Base-by-base conservation (phyloP, 805 yeast species). In the Helenozyma rhizophorensis region DNA sequence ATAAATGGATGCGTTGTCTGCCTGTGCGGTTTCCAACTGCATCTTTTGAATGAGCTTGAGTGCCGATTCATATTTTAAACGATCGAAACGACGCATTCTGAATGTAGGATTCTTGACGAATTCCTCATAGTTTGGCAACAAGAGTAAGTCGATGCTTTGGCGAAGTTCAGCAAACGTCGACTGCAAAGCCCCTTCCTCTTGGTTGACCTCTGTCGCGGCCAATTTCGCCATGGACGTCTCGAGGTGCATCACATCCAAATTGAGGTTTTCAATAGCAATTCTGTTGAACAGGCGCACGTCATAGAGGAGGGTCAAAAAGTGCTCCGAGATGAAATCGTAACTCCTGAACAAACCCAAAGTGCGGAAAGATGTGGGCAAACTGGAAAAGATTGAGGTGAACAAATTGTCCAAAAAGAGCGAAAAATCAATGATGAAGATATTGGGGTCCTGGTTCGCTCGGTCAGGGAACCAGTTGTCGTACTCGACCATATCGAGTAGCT, bases 321-420 rank as follows among this genome's bases (percentile, higher is more conserved):
- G 76, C 25, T 80, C 74, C 0, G 94, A 79, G 39, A 93, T 72
- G 43, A 83, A 79, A 61, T 89, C 97, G 54, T 85, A 86, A 17
- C 90, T 87, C 51, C 95, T 75, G 44, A 87, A 79, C 39, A 89
- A 72, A n/a, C 94, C 75, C 39, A 88, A 62, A 3, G 90, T 79
- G 45, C 84, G 76, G 36, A 90, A 79, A 4, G 83, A 74, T 27
- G 72, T 71, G 0, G 97, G 97, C 28, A 93, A 66, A 38, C 83
- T 83, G 9, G 83, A 80, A 47, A 93, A 76, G 11, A 94, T 87
- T 1, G 95, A 80, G 32, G 81, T 77, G 53, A 90, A 87, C 71
- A 89, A 74, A 58, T 86, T 85, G 43, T 83, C 84, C 51, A 90
- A 68, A 56, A 81, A 93, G 36, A 81, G 76, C 12, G 95, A 89